Base-by-base conservation (phyloP, 768 basidiomycete species). In the Boletus rubroflammeus region DNA sequence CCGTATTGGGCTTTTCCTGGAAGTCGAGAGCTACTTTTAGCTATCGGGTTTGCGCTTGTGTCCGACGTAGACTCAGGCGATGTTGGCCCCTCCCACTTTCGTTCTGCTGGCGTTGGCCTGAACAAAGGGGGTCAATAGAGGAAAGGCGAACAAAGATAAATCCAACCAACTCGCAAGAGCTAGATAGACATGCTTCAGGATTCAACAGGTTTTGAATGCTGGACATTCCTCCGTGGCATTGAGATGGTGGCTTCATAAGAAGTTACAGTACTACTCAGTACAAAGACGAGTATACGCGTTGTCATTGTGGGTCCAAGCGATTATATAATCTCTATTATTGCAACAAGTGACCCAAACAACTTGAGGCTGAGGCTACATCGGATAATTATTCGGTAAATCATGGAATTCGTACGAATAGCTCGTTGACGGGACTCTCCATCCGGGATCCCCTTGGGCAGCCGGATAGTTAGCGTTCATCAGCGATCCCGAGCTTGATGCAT, bases 131-230 rank as follows among this genome's bases (percentile, higher is more conserved):
- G 53, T 70, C 54, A 61, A 53, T 47, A 25, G 32, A 43, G n/a
- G 47, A 47, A 56, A 40, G 29, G 38, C 23, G 43, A 51, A 47
- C 41, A 46, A 53, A 47, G 29, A 39, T 8, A 42, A 56, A 50
- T 38, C 25, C 42, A 49, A 71, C 78, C 44, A 53, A 83, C 82
- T 74, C 76, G 59, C 71, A 72, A 36, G 72, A 66, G 36, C 62
- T 67, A 42, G 72, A 72, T 44, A 69, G 67, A 51, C 60, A 66
- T 51, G 73, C 73, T 57, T 80, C 77, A 47, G 83, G 82, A 66
- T 84, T 85, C 58, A 85, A 72, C 41, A 85, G 71, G 58, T 78
- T 78, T 59, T 70, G 71, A 54, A 85, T 77, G 65, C 74, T 80
- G 54, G 83, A 78, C 83, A 85, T 85, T 56, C 50, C 64, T 46